Percentiles rank a stretch among this genome's conserved stretches.
Conservation (phyloP, 179 eudicot species). For the Carnegiea gigantea region DNA sequence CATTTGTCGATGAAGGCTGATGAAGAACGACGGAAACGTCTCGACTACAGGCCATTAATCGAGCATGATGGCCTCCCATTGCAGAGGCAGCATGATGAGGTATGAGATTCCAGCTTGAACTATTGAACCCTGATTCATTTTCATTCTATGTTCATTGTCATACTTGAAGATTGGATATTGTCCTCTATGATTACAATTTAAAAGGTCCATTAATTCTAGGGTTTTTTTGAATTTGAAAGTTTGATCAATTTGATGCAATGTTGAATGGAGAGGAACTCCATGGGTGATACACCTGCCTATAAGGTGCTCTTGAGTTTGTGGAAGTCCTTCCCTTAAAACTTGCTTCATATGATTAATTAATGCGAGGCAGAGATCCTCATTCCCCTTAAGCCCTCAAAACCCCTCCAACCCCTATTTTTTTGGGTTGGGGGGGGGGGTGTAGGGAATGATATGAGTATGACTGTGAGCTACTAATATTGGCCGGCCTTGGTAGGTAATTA, state of each 20-base stretch:
- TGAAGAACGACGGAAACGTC: conserved; percentile 68
- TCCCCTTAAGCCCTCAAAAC: background rate
- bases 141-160: background rate
- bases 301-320: background rate
- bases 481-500: background rate
- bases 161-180: background rate
- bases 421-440: background rate
- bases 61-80: conserved; percentile 79
- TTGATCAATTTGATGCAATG: background rate
- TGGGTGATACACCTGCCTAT: background rate
- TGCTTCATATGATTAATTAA: background rate
- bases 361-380: background rate
- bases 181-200: background rate
- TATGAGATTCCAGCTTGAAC: conserved; percentile 25
- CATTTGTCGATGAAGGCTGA: conserved; percentile 59
- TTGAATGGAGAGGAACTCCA: conserved; percentile 1
- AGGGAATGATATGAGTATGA: background rate
- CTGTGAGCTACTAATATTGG: background rate
- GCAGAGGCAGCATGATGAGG: conserved; percentile 62
- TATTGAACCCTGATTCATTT: conserved; percentile 6
- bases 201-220: background rate
- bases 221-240: too few relatives aligned
- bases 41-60: conserved; percentile 62
- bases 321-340: background rate
- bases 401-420: background rate